Base-by-base conservation (phyloP, 176 grass and related monocot species). In the Zoysia japonica region DNA sequence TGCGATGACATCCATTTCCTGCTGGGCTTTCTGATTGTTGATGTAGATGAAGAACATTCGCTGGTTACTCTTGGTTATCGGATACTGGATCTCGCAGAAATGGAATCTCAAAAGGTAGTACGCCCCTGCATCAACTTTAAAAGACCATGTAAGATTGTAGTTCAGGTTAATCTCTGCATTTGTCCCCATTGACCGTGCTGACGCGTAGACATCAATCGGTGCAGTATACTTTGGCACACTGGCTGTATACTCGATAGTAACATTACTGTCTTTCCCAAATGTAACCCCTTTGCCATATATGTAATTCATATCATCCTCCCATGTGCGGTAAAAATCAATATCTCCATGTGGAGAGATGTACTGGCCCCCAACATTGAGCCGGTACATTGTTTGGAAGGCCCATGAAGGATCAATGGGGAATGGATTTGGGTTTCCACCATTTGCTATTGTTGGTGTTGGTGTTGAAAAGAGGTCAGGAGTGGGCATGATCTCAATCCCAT, bases 111-210 rank as follows among this genome's bases (percentile, higher is more conserved):
- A 46, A 9, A 97, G 75, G 68, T 97, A 93, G 17, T 1, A 46
- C 48, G 89, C 91, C 5, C 82, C 89, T 0, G 86, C 89, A 77
- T 97, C 94, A 40, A 93, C 40, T 0, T 52, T 52, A 35, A 97
- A 84, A 67, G 80, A 82, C 94, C 94, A 97, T 46, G 94, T 91
- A n/a, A 97, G 94, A 52, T 97, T 97, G 73, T 90, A 91, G 37
- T 91, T 91, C 67, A 91, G 62, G 55, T 93, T 91, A 71, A 91
- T 15, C 44, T 68, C 44, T 63, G 86, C 12, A 40, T 69, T 66
- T n/a, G 72, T 71, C 19, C 94, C 94, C 94, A 97, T 97, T 44
- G 94, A 97, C 38, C 94, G 59, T 53, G 91, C 94, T 12, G 94
- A 79, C 9, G 6, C 45, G 5, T 97, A 97, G 15, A 97, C 91